Evolutionary conservation across 208 protist species (phyloP).

Genomic region (Leishmania martiniquensis): DNA sequence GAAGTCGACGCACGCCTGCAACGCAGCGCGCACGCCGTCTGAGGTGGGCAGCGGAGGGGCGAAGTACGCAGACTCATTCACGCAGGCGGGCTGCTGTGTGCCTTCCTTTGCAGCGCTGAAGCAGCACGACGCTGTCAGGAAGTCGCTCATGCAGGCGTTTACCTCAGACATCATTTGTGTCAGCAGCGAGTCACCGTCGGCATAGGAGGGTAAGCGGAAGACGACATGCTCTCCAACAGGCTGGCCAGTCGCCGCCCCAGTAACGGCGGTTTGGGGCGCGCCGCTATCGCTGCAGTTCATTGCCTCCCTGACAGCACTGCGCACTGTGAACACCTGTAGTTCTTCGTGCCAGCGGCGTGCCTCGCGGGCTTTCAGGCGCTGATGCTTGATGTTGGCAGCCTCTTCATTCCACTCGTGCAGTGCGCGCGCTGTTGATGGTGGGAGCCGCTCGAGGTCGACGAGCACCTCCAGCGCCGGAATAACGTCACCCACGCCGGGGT

Average conservation of each 20-base stretch:
- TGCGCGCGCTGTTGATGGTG: constrained; percentile 2
- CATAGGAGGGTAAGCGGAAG: constrained; percentile 20
- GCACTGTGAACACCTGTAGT: constrained; percentile 22
- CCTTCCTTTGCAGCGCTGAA: not conserved
- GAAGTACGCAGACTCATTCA: not conserved
- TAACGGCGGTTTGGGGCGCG: not conserved
- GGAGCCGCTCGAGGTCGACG: constrained; percentile 9
- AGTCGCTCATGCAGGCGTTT: constrained; percentile 12
- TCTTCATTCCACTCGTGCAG: constrained; percentile 23
- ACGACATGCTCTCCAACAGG: constrained; percentile 18
- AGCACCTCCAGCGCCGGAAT: constrained; percentile 25
- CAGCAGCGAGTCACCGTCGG: not conserved
- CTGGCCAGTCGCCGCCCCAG: not conserved
- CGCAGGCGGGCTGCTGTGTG: not conserved
- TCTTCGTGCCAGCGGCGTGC: constrained; percentile 13
- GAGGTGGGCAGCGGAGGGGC: constrained; percentile 5
- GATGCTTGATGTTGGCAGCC: constrained; percentile 7
- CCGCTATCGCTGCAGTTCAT: not conserved
- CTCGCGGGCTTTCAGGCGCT: constrained; percentile 3
- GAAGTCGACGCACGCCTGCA: constrained; percentile 30
- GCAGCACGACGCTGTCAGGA: constrained; percentile 18
- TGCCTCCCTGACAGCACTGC: not conserved
- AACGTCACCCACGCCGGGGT: not conserved
- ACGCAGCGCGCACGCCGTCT: constrained; percentile 10
- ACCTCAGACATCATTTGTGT: constrained; percentile 1